Evolutionary conservation across 129 eudicot species (phyloP).

Genomic region (Centella asiatica): DNA sequence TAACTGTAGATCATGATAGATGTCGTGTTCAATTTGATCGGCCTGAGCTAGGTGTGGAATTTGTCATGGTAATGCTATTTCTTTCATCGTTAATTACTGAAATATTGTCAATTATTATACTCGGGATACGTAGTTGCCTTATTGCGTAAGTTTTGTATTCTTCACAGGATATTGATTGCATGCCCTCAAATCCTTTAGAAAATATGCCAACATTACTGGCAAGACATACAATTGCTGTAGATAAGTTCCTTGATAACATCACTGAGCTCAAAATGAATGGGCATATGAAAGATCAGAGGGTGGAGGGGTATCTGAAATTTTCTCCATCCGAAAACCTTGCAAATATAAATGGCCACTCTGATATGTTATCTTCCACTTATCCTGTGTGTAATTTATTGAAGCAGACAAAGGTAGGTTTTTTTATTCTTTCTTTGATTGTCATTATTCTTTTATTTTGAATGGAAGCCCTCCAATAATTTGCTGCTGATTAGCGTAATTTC

Average conservation of each 20-base stretch:
- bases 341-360: constrained; percentile 26
- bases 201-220: constrained; percentile 67
- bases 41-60: constrained; percentile 78
- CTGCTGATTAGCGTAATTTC: not conserved
- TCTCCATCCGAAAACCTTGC: constrained; percentile 33
- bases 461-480: not conserved
- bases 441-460: constrained; percentile 9
- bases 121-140: not conserved
- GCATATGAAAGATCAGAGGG: constrained; percentile 30
- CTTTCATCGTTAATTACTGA: not conserved
- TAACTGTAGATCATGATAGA: constrained; percentile 72
- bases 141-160: constrained; percentile 6
- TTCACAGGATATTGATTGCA: constrained; percentile 88
- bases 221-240: constrained; percentile 34
- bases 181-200: constrained; percentile 80
- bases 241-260: constrained; percentile 50
- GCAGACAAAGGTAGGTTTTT: constrained; percentile 41
- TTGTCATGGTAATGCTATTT: constrained; percentile 53
- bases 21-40: constrained; percentile 81
- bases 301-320: constrained; percentile 35
- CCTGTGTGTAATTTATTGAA: constrained; percentile 22
- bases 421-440: not conserved
- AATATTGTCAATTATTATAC: not conserved
- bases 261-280: constrained; percentile 46
- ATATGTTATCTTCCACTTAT: constrained; percentile 27